Conservation (phyloP, 2,329 filamentous ascomycete species). For the Calcarisporium arbuscula region DNA sequence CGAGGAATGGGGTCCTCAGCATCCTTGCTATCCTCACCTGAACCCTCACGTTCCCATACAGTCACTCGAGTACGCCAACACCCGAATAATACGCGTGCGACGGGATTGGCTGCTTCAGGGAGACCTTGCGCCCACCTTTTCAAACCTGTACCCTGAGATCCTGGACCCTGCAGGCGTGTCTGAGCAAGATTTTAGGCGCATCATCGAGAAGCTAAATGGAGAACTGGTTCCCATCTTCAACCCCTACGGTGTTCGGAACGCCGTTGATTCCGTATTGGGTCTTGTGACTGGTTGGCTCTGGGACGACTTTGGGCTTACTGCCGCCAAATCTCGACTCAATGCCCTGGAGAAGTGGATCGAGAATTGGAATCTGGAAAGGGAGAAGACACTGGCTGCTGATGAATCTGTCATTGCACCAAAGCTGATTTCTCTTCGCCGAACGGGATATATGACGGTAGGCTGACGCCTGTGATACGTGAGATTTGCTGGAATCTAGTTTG, state of each 20-base stretch:
- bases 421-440: conserved; percentile 72
- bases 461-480: neutral
- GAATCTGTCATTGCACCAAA: conserved; percentile 53
- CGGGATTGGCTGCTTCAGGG: conserved; percentile 88
- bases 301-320: conserved; percentile 80
- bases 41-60: conserved; percentile 83
- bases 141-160: conserved; percentile 93
- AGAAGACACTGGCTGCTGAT: conserved; percentile 45
- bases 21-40: conserved; percentile 89
- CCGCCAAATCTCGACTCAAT: conserved; percentile 64
- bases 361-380: conserved; percentile 73
- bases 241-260: conserved; percentile 69
- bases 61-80: conserved; percentile 67
- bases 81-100: conserved; percentile 84
- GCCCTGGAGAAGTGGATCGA: conserved; percentile 76
- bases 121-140: conserved; percentile 87
- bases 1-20: conserved; percentile 84
- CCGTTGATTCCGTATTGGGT: conserved; percentile 73
- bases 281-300: conserved; percentile 87
- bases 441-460: conserved; percentile 78
- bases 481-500: neutral
- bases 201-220: conserved; percentile 77
- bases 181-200: conserved; percentile 77
- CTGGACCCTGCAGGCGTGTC: conserved; percentile 75
- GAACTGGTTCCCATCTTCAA: conserved; percentile 72